Base-by-base conservation (phyloP, 306 rosid genomes). In the Citrullus mucosospermus region DNA sequence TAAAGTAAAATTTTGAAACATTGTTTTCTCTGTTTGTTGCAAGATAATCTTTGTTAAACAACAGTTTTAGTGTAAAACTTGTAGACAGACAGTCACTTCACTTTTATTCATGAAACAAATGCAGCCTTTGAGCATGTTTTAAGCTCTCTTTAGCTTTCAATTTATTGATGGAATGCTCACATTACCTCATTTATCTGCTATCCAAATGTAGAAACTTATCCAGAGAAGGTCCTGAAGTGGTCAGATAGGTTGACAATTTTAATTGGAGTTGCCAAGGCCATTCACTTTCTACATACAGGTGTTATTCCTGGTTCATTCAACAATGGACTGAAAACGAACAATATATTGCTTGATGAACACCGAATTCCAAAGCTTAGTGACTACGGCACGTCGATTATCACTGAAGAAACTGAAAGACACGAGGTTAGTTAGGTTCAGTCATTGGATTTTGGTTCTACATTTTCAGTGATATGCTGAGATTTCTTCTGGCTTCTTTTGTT, bases 191-290 rank as follows among this genome's bases (percentile, higher is more conserved):
- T 72, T 70, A 62, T 38, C 20, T 77, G 39, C 15, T 1, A 53
- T 73, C 6, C 62, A 77, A 75, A 53, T 85, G 88, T 83, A 90
- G 97, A 91, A 75, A 81, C 80, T 81, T 80, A 80, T 53, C 80
- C 81, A 18, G 93, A 89, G 63, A 92, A 89, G 86, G 84, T 86
- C 20, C 88, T 92, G 20, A 88, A 85, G 61, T 93, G 98, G 98
- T 86, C 97, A 36, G 97, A 90, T 67, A 92, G 98, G 83, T 80
- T 93, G 79, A 83, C 90, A 75, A 85, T 90, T 82, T 80, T 92
- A 67, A 90, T 89, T 51, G 98, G 98, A 84, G 83, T 93, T 59
- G 97, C 97, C 13, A 93, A 93, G 85, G 97, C 97, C 13, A 95
- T 93, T 71, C 88, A 93, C 77, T 92, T 88, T 80, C 88, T 93